A percentile compares a stretch with the other conserved stretches of the same genome.
These are phyloP conservation scores for Grifola frondosa DNA, from an alignment of 1,284 basidiomycete species.

Conservation along the genomic window DNA sequence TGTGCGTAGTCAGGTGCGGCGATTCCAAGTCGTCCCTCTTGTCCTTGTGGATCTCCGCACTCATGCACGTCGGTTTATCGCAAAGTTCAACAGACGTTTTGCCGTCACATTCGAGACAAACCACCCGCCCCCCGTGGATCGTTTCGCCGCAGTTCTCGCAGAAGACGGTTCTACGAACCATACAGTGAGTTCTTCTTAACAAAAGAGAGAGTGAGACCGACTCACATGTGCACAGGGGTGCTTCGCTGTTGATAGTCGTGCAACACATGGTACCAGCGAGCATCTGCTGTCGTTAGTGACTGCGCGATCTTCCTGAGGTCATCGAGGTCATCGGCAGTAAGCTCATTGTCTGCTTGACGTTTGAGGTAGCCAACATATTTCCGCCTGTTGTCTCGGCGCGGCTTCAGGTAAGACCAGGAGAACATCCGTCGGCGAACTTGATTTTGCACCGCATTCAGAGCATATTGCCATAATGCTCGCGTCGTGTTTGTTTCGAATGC, in stretches of 20 bases:
- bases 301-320: not conserved
- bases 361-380: constrained; percentile 2
- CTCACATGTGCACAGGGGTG: constrained; percentile 2
- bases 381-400: constrained; percentile 2
- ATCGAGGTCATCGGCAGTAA: not conserved
- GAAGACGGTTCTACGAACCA: not conserved
- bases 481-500: constrained; percentile 7
- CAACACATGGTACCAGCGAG: constrained; percentile 9
- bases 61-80: constrained; percentile 18
- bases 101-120: constrained; percentile 23
- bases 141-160: constrained; percentile 21
- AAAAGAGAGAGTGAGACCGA: not conserved
- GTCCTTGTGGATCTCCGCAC: constrained; percentile 9
- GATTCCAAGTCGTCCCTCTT: constrained; percentile 19
- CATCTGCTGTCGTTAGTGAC: constrained; percentile 7
- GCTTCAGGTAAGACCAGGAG: constrained; percentile 9
- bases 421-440: constrained; percentile 1
- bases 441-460: constrained; percentile 9
- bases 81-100: constrained; percentile 24
- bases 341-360: not conserved
- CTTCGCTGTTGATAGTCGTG: constrained; percentile 8
- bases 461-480: constrained; percentile 16
- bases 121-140: constrained; percentile 24
- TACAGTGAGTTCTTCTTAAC: not conserved
- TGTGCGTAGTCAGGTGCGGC: constrained; percentile 30